Conservation (phyloP, 306 rosid species). For the Sicyos baderoa region DNA sequence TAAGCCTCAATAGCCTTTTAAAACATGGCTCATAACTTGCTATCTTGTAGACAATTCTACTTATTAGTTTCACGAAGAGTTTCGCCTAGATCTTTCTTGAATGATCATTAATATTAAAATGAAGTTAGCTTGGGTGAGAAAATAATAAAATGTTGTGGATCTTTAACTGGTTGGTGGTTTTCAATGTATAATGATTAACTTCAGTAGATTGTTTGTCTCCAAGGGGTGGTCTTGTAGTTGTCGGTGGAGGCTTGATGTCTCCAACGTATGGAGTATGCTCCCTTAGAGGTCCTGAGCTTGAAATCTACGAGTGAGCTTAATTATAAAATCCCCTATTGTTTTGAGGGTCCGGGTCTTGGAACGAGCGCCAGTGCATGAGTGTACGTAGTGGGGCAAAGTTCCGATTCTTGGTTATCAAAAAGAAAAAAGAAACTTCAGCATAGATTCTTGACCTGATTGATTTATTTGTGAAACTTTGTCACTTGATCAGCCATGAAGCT, state of each 20-base stretch:
- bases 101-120: background rate
- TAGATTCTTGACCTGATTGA: conserved; percentile 1
- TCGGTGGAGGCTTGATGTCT: no score
- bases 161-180: conserved; percentile 3
- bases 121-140: conserved; percentile 10
- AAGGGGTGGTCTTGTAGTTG: no score
- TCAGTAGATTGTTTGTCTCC: background rate
- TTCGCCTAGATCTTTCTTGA: background rate
- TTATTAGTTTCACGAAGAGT: background rate
- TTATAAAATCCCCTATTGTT: no score
- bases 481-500: background rate
- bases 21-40: background rate
- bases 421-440: background rate
- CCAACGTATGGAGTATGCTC: no score
- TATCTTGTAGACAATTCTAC: background rate
- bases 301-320: no score
- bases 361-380: no score
- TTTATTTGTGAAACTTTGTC: background rate
- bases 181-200: background rate
- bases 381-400: no score
- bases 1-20: no score
- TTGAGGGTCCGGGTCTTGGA: no score
- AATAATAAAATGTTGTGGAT: background rate
- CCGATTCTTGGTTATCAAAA: no score
- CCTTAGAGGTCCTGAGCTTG: no score